These are phyloP conservation scores for Fraxinus sp. DNA, from an alignment of 305 asterid genomes.

Conservation along the genomic window DNA sequence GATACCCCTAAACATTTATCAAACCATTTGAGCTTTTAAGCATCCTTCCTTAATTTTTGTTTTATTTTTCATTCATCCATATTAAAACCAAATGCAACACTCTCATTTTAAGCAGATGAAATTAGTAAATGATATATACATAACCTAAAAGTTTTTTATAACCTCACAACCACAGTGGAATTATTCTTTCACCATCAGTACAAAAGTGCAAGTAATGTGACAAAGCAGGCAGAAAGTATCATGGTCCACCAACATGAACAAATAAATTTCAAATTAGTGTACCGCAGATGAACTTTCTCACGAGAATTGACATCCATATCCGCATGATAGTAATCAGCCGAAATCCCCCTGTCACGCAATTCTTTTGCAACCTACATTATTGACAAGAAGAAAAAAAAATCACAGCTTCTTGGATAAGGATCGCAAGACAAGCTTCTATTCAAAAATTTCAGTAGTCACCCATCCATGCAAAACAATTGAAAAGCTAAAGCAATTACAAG, in stretches of 20 bases:
- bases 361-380: slow-evolving; percentile 80
- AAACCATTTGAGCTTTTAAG: background rate
- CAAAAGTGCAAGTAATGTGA: slow-evolving; percentile 5
- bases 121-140: background rate
- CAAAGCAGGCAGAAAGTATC: slow-evolving; percentile 20
- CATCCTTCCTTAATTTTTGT: background rate
- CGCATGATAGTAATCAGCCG: slow-evolving; percentile 90
- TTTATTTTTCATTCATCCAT: slow-evolving; percentile 5
- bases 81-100: slow-evolving; percentile 13
- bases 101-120: slow-evolving; percentile 12
- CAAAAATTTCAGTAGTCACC: slow-evolving; percentile 6
- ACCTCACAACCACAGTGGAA: slow-evolving; percentile 4
- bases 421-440: slow-evolving; percentile 9
- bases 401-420: background rate
- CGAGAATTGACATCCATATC: slow-evolving; percentile 88
- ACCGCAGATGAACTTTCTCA: slow-evolving; percentile 79
- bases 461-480: slow-evolving; percentile 2
- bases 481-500: background rate
- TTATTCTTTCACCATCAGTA: slow-evolving; percentile 1
- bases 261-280: slow-evolving; percentile 27
- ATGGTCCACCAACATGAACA: slow-evolving; percentile 20
- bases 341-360: slow-evolving; percentile 68
- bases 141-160: background rate
- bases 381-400: slow-evolving; percentile 23
- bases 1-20: background rate